Evolutionary conservation across 257 asterid genomes (phyloP), one percentile per base, ranked within the genome.

Genomic region (Leonotis leonurus): DNA sequence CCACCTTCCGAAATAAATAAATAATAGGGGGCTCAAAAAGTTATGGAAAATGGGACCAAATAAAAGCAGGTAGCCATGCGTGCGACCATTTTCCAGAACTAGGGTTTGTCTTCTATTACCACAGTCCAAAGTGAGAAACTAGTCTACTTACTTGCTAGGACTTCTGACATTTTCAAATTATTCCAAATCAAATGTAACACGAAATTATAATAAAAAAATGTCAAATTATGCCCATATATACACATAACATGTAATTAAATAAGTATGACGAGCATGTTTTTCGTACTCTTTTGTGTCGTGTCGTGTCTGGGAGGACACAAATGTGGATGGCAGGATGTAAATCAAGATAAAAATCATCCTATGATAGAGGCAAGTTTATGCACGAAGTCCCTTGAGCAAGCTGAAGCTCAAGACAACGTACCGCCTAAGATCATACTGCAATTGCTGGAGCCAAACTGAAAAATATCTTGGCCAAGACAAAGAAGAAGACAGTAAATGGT

Each of bases 61-160:
- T n/a, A n/a, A n/a, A n/a, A n/a, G n/a, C n/a, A n/a, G n/a, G 70
- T 25, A 67, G 72, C 88, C 90, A 85, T 85, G 89, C 89, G 86
- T 85, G 91, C 74, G 94, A 79, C 83, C 90, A 85, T 78, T 58
- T 64, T 65, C 67, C 70, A 49, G 70, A 73, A 70, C 72, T 71
- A 74, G 77, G 65, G 80, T 75, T 70, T 71, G 68, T 77, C 70
- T 60, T 65, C 65, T 60, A 50, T 69, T n/a, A 60, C 68, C 48
- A 10, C 29, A 39, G 45, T 37, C 63, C 64, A 51, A 60, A 53
- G 60, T 5, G 13, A 63, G 32, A 36, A 57, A 35, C n/a, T 37
- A 36, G 48, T 37, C 50, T 57, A 37, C n/a, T 29, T 29, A 5
- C 26, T 57, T 57, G 32, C 22, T 57, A 12, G n/a, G 50, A 57